Conservation (phyloP, 371 early-diverging fungal genomes). For the Lichtheimia hyalospora region DNA sequence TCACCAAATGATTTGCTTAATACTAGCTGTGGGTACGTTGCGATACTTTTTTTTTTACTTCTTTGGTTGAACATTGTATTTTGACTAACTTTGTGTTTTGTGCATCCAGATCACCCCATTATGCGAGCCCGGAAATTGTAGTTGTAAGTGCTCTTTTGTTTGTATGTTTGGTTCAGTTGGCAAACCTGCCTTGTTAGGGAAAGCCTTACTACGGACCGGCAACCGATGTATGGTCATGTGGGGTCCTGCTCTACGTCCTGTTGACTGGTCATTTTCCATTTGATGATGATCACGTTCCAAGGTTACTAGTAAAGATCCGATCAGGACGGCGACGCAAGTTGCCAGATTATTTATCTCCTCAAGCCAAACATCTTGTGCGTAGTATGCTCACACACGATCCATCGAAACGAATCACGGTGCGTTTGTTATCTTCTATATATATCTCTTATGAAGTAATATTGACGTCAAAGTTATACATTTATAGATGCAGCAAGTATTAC, state of each 20-base stretch:
- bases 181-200: conserved; percentile 76
- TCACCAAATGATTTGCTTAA: conserved; percentile 56
- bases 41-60: neutral
- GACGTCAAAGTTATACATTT: neutral
- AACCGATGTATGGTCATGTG: conserved; percentile 77
- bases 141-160: conserved; percentile 57
- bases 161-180: conserved; percentile 78
- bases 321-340: conserved; percentile 37
- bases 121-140: conserved; percentile 92
- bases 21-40: conserved; percentile 71
- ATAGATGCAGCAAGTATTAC: conserved; percentile 32
- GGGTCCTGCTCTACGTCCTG: conserved; percentile 71
- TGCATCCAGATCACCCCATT: conserved; percentile 79
- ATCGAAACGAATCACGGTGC: conserved; percentile 38
- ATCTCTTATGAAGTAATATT: neutral
- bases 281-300: conserved; percentile 72
- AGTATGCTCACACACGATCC: conserved; percentile 36
- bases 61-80: conserved; percentile 26
- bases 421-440: neutral
- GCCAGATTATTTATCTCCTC: conserved; percentile 59
- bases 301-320: conserved; percentile 66
- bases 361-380: conserved; percentile 56
- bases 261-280: conserved; percentile 77
- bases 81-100: too few relatives aligned
- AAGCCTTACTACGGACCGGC: conserved; percentile 71